Evolutionary conservation across 495 filamentous ascomycete species (phyloP).

Genomic region (Xylaria venustula): DNA sequence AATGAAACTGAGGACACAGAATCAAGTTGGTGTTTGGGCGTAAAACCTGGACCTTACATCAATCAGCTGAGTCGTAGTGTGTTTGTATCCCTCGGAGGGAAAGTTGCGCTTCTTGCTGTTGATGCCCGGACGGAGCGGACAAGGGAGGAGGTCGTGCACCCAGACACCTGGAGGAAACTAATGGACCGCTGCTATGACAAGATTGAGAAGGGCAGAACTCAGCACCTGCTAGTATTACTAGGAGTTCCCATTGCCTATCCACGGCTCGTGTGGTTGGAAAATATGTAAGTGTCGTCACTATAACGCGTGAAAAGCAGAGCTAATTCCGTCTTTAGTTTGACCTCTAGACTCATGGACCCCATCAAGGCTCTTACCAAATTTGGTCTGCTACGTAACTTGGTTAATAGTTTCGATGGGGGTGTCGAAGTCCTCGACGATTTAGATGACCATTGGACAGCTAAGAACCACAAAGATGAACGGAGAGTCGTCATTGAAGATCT

Average conservation of each 20-base stretch:
- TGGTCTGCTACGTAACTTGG: conserved; percentile 73
- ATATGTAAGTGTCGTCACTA: conserved; percentile 46
- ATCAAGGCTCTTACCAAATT: conserved; percentile 83
- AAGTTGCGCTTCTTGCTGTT: conserved; percentile 78
- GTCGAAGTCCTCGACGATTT: conserved; percentile 92
- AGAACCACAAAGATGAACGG: conserved; percentile 85
- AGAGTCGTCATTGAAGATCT: conserved; percentile 84
- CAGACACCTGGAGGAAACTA: conserved; percentile 76
- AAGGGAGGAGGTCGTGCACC: conserved; percentile 73
- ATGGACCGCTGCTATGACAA: conserved; percentile 82
- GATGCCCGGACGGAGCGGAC: conserved; percentile 91
- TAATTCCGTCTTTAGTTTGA: conserved; percentile 58
- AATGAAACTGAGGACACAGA: conserved; percentile 78
- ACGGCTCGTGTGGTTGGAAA: conserved; percentile 75
- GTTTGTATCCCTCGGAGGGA: conserved; percentile 78
- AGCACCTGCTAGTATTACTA: conserved; percentile 83
- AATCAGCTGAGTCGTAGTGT: conserved; percentile 77
- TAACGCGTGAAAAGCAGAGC: neutral
- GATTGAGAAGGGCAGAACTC: conserved; percentile 77
- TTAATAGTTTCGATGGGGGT: conserved; percentile 89
- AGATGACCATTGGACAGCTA: conserved; percentile 96
- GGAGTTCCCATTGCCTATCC: conserved; percentile 93
- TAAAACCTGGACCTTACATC: conserved; percentile 84
- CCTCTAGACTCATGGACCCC: conserved; percentile 78
- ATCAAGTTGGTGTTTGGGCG: conserved; percentile 87